Base-by-base conservation (phyloP, 805 yeast species). In the Saccharomycopsis oosterbeekiorum region DNA sequence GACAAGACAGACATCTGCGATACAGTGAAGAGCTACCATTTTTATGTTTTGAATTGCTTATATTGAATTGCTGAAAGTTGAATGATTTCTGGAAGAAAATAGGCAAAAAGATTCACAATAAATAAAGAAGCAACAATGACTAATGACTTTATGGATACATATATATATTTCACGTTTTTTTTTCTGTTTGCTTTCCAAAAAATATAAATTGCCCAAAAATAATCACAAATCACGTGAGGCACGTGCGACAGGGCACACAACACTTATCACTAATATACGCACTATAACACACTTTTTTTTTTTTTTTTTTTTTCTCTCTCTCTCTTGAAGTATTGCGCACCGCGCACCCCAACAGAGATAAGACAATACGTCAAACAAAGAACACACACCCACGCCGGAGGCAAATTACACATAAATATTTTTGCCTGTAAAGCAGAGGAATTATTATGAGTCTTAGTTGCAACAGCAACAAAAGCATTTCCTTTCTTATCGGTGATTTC, bases 1-100 rank as follows among this genome's bases (percentile, higher is more conserved):
- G 61, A 90, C 84, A 67, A 90, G 76, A 68, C 97, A 90, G 21
- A 90, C 82, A 68, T 91, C 97, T 1, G 96, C 97, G 53, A 88
- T 76, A 73, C 96, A 89, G 65, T 81, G 80, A 15, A 89, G 65
- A 40, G 73, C 73, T 17, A 82, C 81, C 63, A 65, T 66, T 58
- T 37, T 53, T 50, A 15, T 40, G 29, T 29, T 36, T 43, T 15
- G 15, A 47, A 17, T 12, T 14, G 10, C 2, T 2, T n/a, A 42
- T 12, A n/a, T n/a, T 10, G 11, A 19, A n/a, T 36, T 11, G 17
- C 19, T 10, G 24, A 37, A 39, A 17, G 24, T 39, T 4, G n/a
- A 26, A 50, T 9, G 17, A 8, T 8, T 43, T 11, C 21, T 3
- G 51, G 15, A 3, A 42, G 5, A 42, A 4, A 21, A n/a, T 11